phyloP scores from a whole-genome alignment of 1,284 basidiomycete species.

The Xerocomus amazonicus region DNA sequence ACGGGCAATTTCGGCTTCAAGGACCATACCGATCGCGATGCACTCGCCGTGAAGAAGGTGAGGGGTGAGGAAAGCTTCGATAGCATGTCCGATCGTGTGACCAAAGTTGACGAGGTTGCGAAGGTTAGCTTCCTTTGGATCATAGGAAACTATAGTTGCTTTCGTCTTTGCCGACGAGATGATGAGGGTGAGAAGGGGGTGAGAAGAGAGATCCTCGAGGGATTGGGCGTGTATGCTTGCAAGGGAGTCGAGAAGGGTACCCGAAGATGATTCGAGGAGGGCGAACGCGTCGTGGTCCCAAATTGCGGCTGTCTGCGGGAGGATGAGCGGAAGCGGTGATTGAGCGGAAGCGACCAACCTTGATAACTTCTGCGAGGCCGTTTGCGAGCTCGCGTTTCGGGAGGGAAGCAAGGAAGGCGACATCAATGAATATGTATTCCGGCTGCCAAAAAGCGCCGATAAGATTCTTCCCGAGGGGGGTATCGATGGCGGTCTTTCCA shows the following conservation, averaged over 20 bases:
- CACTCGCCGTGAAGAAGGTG: slow-evolving; percentile 93
- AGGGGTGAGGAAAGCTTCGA: slow-evolving; percentile 91
- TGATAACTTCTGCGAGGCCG: slow-evolving; percentile 98
- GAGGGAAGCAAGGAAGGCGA: slow-evolving; percentile 92
- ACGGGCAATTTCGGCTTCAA: slow-evolving; percentile 91
- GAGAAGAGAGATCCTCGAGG: slow-evolving; percentile 63
- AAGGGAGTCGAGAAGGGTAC: slow-evolving; percentile 67
- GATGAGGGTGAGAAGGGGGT: slow-evolving; percentile 82
- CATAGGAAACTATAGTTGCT: slow-evolving; percentile 91
- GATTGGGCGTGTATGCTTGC: slow-evolving; percentile 58
- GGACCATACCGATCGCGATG: slow-evolving; percentile 88
- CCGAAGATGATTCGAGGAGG: slow-evolving; percentile 78
- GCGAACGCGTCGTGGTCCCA: slow-evolving; percentile 89
- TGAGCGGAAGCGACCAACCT: slow-evolving; percentile 47
- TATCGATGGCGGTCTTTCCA: slow-evolving; percentile 98
- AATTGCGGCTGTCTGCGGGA: slow-evolving; percentile 86
- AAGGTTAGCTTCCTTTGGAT: slow-evolving; percentile 92
- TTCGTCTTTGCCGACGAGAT: slow-evolving; percentile 88
- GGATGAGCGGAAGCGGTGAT: slow-evolving; percentile 3
- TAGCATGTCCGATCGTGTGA: slow-evolving; percentile 94
- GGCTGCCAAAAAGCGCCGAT: slow-evolving; percentile 99
- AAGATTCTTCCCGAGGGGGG: slow-evolving; percentile 94
- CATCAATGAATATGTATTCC: slow-evolving; percentile 96
- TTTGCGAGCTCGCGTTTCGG: slow-evolving; percentile 94
- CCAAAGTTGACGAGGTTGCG: slow-evolving; percentile 98